A percentile compares a stretch with the other conserved stretches of the same genome.
These are phyloP conservation scores for Myxozyma geophila DNA, from an alignment of 805 yeast species.

Conservation along the genomic window DNA sequence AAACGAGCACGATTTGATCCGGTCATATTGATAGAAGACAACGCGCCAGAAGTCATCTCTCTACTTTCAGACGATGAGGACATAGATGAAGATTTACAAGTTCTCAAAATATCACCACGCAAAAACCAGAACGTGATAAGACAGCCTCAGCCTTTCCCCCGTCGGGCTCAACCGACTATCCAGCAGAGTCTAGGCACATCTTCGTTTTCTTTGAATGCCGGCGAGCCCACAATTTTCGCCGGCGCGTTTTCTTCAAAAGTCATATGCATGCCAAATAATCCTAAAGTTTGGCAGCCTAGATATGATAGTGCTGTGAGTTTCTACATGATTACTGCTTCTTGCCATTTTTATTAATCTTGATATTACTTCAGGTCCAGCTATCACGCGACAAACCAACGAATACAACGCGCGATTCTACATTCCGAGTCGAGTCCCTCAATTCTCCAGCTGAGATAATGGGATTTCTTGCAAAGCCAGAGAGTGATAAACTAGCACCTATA, in stretches of 20 bases:
- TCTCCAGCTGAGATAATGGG: conserved; percentile 8
- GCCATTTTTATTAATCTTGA: neutral
- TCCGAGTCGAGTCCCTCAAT: conserved; percentile 4
- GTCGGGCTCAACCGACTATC: neutral
- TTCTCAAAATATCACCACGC: neutral
- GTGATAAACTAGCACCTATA: conserved; percentile 8
- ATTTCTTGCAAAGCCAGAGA: conserved; percentile 10
- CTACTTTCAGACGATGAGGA: conserved; percentile 32
- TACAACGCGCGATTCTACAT: conserved; percentile 8
- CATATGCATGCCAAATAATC: neutral
- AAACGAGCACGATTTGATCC: conserved; percentile 10
- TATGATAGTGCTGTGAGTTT: neutral
- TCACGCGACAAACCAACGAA: conserved; percentile 7
- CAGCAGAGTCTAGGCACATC: neutral
- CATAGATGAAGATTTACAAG: neutral
- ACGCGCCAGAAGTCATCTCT: conserved; percentile 28
- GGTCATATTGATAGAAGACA: conserved; percentile 17
- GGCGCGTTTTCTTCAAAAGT: neutral
- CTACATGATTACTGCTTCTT: neutral
- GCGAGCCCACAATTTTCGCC: neutral
- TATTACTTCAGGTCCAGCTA: neutral
- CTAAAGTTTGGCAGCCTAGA: neutral
- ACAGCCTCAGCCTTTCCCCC: neutral
- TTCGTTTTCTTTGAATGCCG: neutral
- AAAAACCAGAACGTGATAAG: neutral